Evolutionary conservation across 2,329 filamentous ascomycete species (phyloP).

Genomic region (Fusarium goolgardi): DNA sequence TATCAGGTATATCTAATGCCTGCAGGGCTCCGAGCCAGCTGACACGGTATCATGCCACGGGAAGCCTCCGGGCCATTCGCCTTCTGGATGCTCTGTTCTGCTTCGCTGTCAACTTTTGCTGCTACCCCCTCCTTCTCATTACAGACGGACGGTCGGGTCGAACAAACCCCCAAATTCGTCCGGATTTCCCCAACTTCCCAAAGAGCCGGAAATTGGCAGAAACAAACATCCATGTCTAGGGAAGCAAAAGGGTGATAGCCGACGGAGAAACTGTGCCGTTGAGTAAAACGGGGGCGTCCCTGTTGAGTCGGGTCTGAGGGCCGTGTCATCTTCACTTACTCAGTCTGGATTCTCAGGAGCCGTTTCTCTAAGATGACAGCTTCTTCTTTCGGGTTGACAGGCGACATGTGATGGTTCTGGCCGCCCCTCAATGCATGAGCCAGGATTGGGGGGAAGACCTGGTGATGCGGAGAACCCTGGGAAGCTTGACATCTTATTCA

Average conservation of each 20-base stretch:
- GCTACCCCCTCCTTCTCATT: slow-evolving; percentile 5
- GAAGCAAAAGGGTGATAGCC: slow-evolving; percentile 31
- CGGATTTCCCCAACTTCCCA: slow-evolving; percentile 40
- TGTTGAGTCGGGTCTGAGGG: slow-evolving; percentile 41
- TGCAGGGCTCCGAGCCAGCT: slow-evolving; percentile 25
- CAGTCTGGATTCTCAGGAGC: background rate
- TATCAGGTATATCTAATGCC: slow-evolving; percentile 20
- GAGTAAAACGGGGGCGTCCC: slow-evolving; percentile 5
- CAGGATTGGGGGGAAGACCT: slow-evolving; percentile 23
- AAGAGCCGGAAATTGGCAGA: slow-evolving; percentile 18
- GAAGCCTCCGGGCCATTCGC: slow-evolving; percentile 17
- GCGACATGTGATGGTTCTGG: slow-evolving; percentile 38
- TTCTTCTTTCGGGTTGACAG: slow-evolving; percentile 32
- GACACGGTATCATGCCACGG: slow-evolving; percentile 35
- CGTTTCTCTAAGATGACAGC: slow-evolving; percentile 23
- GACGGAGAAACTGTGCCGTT: slow-evolving; percentile 40
- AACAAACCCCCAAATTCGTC: slow-evolving; percentile 35
- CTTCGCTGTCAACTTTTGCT: slow-evolving; percentile 13
- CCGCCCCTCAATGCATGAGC: background rate
- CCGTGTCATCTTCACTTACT: slow-evolving; percentile 18
- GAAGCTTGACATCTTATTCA: slow-evolving; percentile 30
- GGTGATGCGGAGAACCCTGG: slow-evolving; percentile 45
- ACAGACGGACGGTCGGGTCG: background rate
- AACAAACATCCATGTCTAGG: slow-evolving; percentile 26
- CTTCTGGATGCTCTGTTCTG: slow-evolving; percentile 6